Conservation (phyloP, 805 yeast species). For the Sugiyamaella chiloensis region DNA sequence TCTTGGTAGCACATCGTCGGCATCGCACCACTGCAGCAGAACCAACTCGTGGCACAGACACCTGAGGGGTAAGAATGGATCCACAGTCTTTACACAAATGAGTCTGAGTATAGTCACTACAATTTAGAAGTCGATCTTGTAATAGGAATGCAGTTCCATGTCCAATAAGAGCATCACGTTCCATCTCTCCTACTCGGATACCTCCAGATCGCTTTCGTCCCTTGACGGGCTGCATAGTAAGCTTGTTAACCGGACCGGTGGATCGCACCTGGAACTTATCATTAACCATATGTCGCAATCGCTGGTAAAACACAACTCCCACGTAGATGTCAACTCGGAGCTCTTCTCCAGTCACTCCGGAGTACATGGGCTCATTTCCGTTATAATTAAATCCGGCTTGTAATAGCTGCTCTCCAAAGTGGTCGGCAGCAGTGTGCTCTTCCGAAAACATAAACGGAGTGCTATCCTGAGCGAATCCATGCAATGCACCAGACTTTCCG, state of each 20-base stretch:
- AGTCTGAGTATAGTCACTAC: constrained; percentile 93
- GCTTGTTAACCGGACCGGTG: constrained; percentile 94
- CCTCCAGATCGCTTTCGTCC: constrained; percentile 99
- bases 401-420: constrained; percentile 87
- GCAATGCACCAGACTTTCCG: constrained; percentile 98
- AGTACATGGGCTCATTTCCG: constrained; percentile 98
- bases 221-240: constrained; percentile 99
- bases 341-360: constrained; percentile 98
- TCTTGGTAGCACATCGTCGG: constrained; percentile 80
- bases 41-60: constrained; percentile 89
- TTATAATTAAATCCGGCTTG: constrained; percentile 94
- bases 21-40: constrained; percentile 74
- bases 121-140: constrained; percentile 91
- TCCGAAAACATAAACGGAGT: constrained; percentile 96
- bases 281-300: constrained; percentile 98
- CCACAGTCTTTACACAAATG: constrained; percentile 92
- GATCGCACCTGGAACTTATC: constrained; percentile 99
- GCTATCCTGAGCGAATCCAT: constrained; percentile 95
- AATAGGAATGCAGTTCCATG: constrained; percentile 95
- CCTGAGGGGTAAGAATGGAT: constrained; percentile 82
- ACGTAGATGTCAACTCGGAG: constrained; percentile 91
- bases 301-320: constrained; percentile 96
- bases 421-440: constrained; percentile 93
- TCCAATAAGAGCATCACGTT: constrained; percentile 97
- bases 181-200: constrained; percentile 99